Percentiles rank a stretch among this genome's conserved stretches.
These are phyloP conservation scores for Clausena lansium DNA, from an alignment of 345 rosid species.

Conservation along the genomic window DNA sequence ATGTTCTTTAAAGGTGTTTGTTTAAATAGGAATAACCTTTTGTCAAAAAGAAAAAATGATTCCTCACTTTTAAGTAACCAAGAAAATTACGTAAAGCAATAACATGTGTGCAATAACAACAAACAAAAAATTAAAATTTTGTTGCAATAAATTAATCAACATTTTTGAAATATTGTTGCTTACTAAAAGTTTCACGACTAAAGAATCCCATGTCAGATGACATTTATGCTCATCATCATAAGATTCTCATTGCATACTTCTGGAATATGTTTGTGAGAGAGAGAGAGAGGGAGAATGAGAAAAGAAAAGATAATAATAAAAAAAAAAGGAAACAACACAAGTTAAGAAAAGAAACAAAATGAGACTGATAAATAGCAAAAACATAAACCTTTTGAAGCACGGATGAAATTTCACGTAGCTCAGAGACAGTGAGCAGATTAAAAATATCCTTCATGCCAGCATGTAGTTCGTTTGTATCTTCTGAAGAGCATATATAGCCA, in stretches of 20 bases:
- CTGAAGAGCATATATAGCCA: slow-evolving; percentile 47
- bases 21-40: background rate
- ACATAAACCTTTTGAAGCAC: slow-evolving; percentile 53
- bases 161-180: background rate
- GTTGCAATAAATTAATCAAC: background rate
- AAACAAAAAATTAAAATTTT: background rate
- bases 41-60: background rate
- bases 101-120: background rate
- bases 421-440: slow-evolving; percentile 53
- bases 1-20: background rate
- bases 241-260: background rate
- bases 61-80: background rate
- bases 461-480: slow-evolving; percentile 37
- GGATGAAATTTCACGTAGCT: slow-evolving; percentile 66
- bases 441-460: slow-evolving; percentile 49
- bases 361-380: slow-evolving; percentile 2
- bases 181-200: background rate
- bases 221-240: background rate
- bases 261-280: background rate
- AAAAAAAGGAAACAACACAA: too few relatives aligned
- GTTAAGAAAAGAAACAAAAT: background rate
- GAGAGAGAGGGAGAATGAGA: fast-evolving
- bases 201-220: background rate
- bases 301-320: too few relatives aligned
- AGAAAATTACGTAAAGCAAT: background rate